A percentile compares a stretch with the other conserved stretches of the same genome.
phyloP scores from a whole-genome alignment of 106 monocot species.

The Cymbidium sinense region DNA sequence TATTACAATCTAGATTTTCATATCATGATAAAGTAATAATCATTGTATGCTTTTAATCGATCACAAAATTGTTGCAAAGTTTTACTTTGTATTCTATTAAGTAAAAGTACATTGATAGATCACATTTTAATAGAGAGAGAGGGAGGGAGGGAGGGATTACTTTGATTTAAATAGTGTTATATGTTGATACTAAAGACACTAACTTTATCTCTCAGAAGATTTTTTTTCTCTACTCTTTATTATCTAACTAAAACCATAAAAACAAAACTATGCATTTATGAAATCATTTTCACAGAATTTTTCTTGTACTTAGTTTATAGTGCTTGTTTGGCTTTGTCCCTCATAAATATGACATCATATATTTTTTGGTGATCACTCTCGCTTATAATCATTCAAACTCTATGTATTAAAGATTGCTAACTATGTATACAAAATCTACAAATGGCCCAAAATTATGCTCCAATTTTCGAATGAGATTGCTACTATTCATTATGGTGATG shows the following conservation, averaged over 20 bases:
- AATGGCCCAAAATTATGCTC: neutral
- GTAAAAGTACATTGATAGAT: too few species aligned
- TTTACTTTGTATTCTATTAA: too few species aligned
- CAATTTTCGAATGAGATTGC: neutral
- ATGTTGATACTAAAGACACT: too few species aligned
- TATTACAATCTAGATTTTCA: too few species aligned
- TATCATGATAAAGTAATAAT: too few species aligned
- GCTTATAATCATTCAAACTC: neutral
- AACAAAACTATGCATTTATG: neutral
- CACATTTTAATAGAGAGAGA: too few species aligned
- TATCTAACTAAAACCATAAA: neutral
- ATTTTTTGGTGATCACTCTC: neutral
- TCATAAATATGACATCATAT: neutral
- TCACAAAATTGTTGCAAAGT: too few species aligned
- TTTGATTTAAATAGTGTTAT: too few species aligned
- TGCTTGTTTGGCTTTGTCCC: neutral
- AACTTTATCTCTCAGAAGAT: too few species aligned
- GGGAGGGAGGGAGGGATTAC: too few species aligned
- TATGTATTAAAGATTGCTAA: neutral
- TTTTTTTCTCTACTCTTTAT: too few species aligned
- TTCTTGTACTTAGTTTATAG: neutral
- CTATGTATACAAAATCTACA: neutral
- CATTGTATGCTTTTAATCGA: too few species aligned
- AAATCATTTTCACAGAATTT: neutral
- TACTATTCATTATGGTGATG: neutral